These are phyloP conservation scores for Lizanozyma gosingica DNA, from an alignment of 1,139 yeast species.

Conservation along the genomic window DNA sequence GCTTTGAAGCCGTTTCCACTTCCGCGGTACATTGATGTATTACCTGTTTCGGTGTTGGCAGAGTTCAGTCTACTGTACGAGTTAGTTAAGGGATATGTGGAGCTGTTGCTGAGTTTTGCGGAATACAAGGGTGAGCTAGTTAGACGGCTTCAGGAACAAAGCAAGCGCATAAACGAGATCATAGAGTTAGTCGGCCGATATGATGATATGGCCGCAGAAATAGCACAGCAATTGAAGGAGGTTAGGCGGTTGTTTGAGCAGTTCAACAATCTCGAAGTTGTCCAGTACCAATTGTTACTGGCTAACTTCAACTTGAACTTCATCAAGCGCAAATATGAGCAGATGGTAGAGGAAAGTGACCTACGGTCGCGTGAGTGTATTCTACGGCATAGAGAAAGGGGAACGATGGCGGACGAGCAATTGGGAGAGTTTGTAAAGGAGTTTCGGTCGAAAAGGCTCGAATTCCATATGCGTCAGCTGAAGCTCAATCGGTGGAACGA, in stretches of 20 bases:
- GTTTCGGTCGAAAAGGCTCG: slow-evolving; percentile 5
- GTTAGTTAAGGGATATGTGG: slow-evolving; percentile 25
- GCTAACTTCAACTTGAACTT: slow-evolving; percentile 28
- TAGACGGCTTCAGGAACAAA: slow-evolving; percentile 13
- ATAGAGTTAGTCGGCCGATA: slow-evolving; percentile 20
- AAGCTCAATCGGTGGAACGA: slow-evolving; percentile 37
- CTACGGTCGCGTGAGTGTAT: slow-evolving; percentile 11
- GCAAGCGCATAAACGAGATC: slow-evolving; percentile 16
- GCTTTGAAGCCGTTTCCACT: slow-evolving; percentile 19
- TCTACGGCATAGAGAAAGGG: background rate
- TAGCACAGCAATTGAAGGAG: slow-evolving; percentile 17
- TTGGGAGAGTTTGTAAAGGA: slow-evolving; percentile 10
- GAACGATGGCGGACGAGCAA: background rate
- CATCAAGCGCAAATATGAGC: slow-evolving; percentile 20
- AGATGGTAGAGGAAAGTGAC: slow-evolving; percentile 18
- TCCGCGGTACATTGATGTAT: slow-evolving; percentile 18
- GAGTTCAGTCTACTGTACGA: slow-evolving; percentile 20
- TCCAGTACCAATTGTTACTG: slow-evolving; percentile 32
- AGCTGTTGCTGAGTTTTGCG: slow-evolving; percentile 16
- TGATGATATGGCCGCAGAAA: slow-evolving; percentile 14
- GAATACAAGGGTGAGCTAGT: slow-evolving; percentile 12
- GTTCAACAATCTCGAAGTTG: slow-evolving; percentile 27
- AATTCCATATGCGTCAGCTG: slow-evolving; percentile 25
- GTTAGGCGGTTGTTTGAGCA: slow-evolving; percentile 22
- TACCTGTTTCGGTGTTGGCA: slow-evolving; percentile 20